These are phyloP conservation scores for Aureobasidium sp. DNA, from an alignment of 2,329 filamentous ascomycete genomes.

Conservation along the genomic window DNA sequence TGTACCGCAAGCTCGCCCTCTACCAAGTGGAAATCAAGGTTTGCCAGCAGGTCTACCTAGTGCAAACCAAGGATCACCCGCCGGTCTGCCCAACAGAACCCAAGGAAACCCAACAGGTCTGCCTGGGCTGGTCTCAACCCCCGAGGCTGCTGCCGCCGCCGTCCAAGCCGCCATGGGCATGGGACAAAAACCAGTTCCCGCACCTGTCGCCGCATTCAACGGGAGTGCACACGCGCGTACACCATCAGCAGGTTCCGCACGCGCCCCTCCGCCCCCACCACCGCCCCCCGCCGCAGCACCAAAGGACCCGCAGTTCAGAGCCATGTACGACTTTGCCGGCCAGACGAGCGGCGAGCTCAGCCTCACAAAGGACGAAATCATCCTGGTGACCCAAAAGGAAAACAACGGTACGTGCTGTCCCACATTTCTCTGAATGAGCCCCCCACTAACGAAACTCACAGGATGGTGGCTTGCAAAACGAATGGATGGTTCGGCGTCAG, in stretches of 20 bases:
- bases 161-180: slow-evolving; percentile 26
- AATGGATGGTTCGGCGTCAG: slow-evolving; percentile 59
- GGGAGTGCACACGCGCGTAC: slow-evolving; percentile 37
- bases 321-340: slow-evolving; percentile 84
- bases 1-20: slow-evolving; percentile 40
- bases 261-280: slow-evolving; percentile 56
- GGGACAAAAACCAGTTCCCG: slow-evolving; percentile 26
- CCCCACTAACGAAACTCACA: neutral
- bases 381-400: slow-evolving; percentile 91
- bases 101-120: slow-evolving; percentile 7
- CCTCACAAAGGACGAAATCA: slow-evolving; percentile 69
- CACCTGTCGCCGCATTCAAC: slow-evolving; percentile 49
- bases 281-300: slow-evolving; percentile 54
- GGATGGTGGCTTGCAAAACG: slow-evolving; percentile 96
- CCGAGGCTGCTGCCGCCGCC: slow-evolving; percentile 44
- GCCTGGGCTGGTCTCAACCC: slow-evolving; percentile 26
- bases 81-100: slow-evolving; percentile 23
- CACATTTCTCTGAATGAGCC: neutral
- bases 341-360: slow-evolving; percentile 80
- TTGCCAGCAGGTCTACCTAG: slow-evolving; percentile 22
- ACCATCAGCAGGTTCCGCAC: slow-evolving; percentile 35
- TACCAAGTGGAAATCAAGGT: slow-evolving; percentile 23
- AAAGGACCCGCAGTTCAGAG: slow-evolving; percentile 74
- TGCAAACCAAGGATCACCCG: neutral
- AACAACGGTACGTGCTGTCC: slow-evolving; percentile 66